Base-by-base conservation (phyloP, 2,329 filamentous ascomycete genomes). In the Juglanconis juglandina region DNA sequence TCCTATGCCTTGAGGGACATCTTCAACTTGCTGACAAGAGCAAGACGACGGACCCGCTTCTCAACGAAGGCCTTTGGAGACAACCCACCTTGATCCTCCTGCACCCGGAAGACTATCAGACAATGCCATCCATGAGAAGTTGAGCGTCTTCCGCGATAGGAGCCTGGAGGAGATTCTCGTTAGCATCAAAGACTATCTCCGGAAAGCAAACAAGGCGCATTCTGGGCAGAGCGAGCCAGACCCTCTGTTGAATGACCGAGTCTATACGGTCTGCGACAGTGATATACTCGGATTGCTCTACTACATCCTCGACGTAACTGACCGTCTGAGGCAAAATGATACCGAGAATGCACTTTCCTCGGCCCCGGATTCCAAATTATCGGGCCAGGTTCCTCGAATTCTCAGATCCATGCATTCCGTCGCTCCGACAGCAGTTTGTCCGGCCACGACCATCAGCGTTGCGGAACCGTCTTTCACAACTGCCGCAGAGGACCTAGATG, bases 221-320 rank as follows among this genome's bases (percentile, higher is more conserved):
- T 33, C 48, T 6, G 13, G 4, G 5, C 30, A 24, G 8, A 37
- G 24, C 37, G 24, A 24, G 33, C 44, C 56, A 2, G 53, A 37
- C 14, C n/a, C 11, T 33, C 3, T 32, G 9, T 46, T 57, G 11
- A 35, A 41, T 9, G 17, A 47, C 13, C 41, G 42, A 11, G 42
- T 50, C 10, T 62, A 60, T 32, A 41, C 48, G 35, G 35, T 60
- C 57, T 56, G 24, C 10, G 53, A 53, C 1, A 56, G 48, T 41
- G 53, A 56, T 14, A 17, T 60, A 37, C 53, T 17, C 42, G 57
- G 53, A 11, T 10, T 62, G 1, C 46, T 59, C n/a, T 53, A 50
- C 17, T 41, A 37, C 11, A 48, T 62, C 35, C 41, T 46, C 39
- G 30, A 57, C 14, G 17, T 42, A 48, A 39, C 49, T 11, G 49